Evolutionary conservation across 2,329 filamentous ascomycete genomes (phyloP).

Genomic region (Blastomyces percursus): DNA sequence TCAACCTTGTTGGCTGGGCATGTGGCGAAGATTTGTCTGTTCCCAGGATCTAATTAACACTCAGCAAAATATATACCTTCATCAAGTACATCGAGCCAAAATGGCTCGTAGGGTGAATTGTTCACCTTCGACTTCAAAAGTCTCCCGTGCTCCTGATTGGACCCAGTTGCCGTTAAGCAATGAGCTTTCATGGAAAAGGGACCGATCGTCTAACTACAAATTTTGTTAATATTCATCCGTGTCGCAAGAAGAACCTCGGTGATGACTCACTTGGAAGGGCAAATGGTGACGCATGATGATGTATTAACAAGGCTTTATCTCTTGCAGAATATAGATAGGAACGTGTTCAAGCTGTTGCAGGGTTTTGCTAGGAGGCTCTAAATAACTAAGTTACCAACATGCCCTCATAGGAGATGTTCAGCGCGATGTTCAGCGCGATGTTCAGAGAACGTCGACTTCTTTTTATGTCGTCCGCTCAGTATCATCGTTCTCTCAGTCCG

Average conservation of each 20-base stretch:
- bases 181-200: neutral
- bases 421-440: neutral
- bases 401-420: neutral
- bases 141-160: neutral
- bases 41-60: neutral
- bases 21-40: neutral
- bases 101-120: neutral
- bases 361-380: neutral
- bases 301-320: neutral
- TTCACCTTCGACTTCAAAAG: constrained; percentile 6
- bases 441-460: neutral
- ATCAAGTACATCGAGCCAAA: neutral
- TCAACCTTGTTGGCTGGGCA: neutral
- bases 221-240: neutral
- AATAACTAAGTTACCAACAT: neutral
- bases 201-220: constrained; percentile 1
- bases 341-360: neutral
- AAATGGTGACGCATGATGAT: neutral
- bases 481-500: neutral
- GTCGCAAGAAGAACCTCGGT: neutral
- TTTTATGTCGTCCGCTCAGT: neutral
- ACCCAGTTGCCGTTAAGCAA: constrained; percentile 3
- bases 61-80: neutral
- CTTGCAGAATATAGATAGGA: neutral
- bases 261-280: neutral